Percentiles rank a stretch among this genome's conserved stretches.
These are phyloP conservation scores for Cordia subcordata DNA, from an alignment of 257 asterid species.

Conservation along the genomic window DNA sequence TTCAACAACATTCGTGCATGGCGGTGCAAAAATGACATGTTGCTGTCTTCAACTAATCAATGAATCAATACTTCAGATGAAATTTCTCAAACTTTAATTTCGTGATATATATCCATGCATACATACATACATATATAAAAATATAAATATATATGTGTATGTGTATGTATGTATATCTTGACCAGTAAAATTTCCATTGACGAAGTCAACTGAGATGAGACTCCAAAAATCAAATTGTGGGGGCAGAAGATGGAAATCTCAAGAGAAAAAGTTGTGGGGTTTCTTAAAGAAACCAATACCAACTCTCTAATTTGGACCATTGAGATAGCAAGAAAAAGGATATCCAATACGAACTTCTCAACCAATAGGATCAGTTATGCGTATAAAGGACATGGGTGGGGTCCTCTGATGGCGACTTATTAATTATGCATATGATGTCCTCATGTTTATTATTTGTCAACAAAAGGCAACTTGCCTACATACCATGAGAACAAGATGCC, in stretches of 20 bases:
- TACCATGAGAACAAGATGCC: not conserved
- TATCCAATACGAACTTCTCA: constrained; percentile 25
- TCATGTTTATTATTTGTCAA: constrained; percentile 50
- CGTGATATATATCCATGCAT: not conserved
- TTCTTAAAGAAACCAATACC: too few species aligned
- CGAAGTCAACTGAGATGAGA: not conserved
- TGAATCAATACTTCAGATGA: not conserved
- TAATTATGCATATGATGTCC: not conserved
- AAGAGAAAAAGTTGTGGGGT: not conserved
- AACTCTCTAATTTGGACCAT: not conserved
- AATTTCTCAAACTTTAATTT: not conserved
- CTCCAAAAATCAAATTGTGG: not conserved
- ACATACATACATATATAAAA: too few species aligned
- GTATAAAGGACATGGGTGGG: constrained; percentile 33
- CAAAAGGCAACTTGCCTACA: constrained; percentile 52
- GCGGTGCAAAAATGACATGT: not conserved
- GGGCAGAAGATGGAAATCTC: not conserved
- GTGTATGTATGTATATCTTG: not conserved
- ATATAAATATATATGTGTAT: too few species aligned
- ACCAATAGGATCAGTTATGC: constrained; percentile 47
- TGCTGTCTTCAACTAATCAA: not conserved
- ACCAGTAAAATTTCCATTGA: not conserved
- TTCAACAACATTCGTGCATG: not conserved
- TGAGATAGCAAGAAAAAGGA: not conserved
- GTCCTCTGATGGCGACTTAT: not conserved